Percentiles rank a stretch among this genome's conserved stretches.
These are phyloP conservation scores for Dillenia suffruticosa DNA, from an alignment of 164 flowering plant species.

Conservation along the genomic window DNA sequence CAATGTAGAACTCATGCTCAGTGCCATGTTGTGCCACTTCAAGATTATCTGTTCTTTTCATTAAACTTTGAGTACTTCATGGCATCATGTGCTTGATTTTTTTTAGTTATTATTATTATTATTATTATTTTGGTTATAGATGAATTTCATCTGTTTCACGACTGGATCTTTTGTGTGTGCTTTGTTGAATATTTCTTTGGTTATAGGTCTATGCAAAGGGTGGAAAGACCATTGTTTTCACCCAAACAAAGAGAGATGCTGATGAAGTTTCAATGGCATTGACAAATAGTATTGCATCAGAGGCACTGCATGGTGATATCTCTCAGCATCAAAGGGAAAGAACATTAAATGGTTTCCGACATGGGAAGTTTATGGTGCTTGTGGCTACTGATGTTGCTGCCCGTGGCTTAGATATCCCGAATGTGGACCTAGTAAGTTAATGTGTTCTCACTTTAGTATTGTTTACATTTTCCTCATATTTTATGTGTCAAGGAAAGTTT, in stretches of 20 bases:
- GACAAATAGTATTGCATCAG: slow-evolving; percentile 77
- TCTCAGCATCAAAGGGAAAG: slow-evolving; percentile 98
- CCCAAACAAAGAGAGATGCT: slow-evolving; percentile 96
- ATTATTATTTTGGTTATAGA: no score
- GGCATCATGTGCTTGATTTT: no score
- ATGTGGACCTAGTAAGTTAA: slow-evolving; percentile 84
- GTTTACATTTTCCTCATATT: not conserved
- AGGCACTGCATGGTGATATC: slow-evolving; percentile 98
- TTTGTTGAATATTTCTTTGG: no score
- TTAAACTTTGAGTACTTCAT: no score
- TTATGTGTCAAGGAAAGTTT: not conserved
- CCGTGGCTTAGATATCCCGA: slow-evolving; percentile 98
- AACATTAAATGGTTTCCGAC: slow-evolving; percentile 87
- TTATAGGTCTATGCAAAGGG: slow-evolving; percentile 97
- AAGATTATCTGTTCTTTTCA: no score
- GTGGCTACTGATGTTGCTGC: slow-evolving; percentile 99
- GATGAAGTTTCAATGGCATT: slow-evolving; percentile 91
- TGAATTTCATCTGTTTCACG: no score
- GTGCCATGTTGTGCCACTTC: no score
- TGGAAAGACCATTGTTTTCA: slow-evolving; percentile 95
- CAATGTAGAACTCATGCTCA: no score
- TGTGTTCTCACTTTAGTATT: not conserved
- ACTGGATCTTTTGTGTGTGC: no score
- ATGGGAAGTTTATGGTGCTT: slow-evolving; percentile 94
- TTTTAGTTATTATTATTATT: no score